Evolutionary conservation across 129 eudicot species (phyloP).

Genomic region (Centaurea solstitialis): DNA sequence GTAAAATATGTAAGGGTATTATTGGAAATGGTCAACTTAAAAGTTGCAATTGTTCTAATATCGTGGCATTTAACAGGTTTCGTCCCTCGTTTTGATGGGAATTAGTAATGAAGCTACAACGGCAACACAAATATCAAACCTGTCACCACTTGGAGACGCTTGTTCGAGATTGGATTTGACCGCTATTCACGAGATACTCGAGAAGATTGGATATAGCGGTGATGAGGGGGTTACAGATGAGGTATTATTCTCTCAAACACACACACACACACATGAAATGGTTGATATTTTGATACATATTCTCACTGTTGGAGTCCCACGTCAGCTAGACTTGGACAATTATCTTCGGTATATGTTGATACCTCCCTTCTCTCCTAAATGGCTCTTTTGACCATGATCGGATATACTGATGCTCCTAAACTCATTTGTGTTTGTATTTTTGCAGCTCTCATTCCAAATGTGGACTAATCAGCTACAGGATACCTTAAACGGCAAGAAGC

Average conservation of each 20-base stretch:
- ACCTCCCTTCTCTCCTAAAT: background rate
- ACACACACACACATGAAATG: background rate
- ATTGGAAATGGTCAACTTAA: background rate
- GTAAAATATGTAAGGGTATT: background rate
- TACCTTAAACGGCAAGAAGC: constrained; percentile 72
- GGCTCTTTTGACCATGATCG: background rate
- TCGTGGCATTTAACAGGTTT: constrained; percentile 49
- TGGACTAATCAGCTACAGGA: constrained; percentile 92
- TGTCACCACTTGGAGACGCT: constrained; percentile 89
- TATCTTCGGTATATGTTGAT: background rate
- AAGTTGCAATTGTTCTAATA: background rate
- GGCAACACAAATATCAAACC: constrained; percentile 41
- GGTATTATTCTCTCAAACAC: constrained; percentile 42
- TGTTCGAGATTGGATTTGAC: constrained; percentile 88
- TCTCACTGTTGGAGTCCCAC: background rate
- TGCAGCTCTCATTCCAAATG: constrained; percentile 91
- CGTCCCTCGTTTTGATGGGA: constrained; percentile 77
- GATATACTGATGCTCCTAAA: background rate
- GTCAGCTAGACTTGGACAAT: background rate
- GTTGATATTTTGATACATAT: background rate
- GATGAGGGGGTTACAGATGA: constrained; percentile 93
- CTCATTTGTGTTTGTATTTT: background rate
- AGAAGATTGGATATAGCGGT: constrained; percentile 75
- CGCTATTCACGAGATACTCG: constrained; percentile 85
- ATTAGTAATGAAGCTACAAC: constrained; percentile 31